Evolutionary conservation across 2,329 filamentous ascomycete species (phyloP).

Genomic region (Chalaropsis thielavioides): DNA sequence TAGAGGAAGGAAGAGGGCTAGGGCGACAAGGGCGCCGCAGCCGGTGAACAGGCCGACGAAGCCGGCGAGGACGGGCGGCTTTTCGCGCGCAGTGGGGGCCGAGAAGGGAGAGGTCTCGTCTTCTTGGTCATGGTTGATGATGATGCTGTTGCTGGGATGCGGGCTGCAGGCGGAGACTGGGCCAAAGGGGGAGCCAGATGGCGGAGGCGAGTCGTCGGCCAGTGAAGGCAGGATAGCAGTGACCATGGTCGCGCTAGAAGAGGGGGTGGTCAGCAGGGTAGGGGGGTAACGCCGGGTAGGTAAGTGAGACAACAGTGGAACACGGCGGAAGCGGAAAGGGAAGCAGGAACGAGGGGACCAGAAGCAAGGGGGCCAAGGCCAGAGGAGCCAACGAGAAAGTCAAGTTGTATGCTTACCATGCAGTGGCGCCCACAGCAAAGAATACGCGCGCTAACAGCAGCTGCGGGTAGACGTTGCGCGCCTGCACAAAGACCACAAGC

Average conservation of each 20-base stretch:
- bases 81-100: slow-evolving; percentile 36
- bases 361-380: neutral
- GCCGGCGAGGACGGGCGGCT: slow-evolving; percentile 56
- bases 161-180: neutral
- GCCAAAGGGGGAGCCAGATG: neutral
- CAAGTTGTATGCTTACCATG: slow-evolving; percentile 41
- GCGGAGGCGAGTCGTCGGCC: slow-evolving; percentile 31
- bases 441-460: slow-evolving; percentile 69
- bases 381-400: neutral
- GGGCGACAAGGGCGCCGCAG: slow-evolving; percentile 73
- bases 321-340: neutral
- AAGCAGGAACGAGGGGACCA: neutral
- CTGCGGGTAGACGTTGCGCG: slow-evolving; percentile 74
- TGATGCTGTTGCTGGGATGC: no score
- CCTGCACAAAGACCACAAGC: slow-evolving; percentile 70
- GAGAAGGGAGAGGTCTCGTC: slow-evolving; percentile 43
- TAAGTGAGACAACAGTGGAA: neutral
- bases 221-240: slow-evolving; percentile 76
- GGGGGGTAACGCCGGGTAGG: neutral
- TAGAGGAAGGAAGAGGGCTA: slow-evolving; percentile 71
- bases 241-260: slow-evolving; percentile 69
- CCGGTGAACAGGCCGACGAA: slow-evolving; percentile 88
- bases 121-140: slow-evolving; percentile 14
- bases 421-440: slow-evolving; percentile 86
- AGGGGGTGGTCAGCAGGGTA: neutral